A percentile compares a stretch with the other conserved stretches of the same genome.
Evolutionary conservation across 768 basidiomycete genomes (phyloP).

Genomic region (Boletus insuetus): DNA sequence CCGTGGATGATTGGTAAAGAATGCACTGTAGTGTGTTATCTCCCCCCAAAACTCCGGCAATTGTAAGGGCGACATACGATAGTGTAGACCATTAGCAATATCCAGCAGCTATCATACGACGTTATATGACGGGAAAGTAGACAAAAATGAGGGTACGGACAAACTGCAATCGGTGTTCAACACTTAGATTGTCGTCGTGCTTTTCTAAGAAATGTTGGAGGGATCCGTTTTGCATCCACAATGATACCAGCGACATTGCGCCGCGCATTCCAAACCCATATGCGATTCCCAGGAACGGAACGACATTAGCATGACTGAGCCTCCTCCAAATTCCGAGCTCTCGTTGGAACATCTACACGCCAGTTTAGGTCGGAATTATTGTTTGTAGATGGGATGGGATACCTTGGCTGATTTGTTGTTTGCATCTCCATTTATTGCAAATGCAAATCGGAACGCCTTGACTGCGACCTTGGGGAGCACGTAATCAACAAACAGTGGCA

Average conservation of each 20-base stretch:
- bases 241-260: not conserved
- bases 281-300: constrained; percentile 9
- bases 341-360: constrained; percentile 19
- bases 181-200: not conserved
- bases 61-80: constrained; percentile 5
- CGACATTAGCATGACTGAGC: constrained; percentile 1
- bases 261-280: not conserved
- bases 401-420: too few species aligned
- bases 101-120: constrained; percentile 15
- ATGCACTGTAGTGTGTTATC: not conserved
- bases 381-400: too few species aligned
- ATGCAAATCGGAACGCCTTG: too few species aligned
- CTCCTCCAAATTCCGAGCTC: constrained; percentile 23
- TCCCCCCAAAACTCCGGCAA: too few species aligned
- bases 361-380: too few species aligned
- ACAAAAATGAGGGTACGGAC: not conserved
- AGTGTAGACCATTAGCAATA: constrained; percentile 13
- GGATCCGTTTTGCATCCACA: not conserved
- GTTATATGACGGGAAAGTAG: not conserved
- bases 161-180: not conserved
- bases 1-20: not conserved
- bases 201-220: not conserved
- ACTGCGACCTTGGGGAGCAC: too few species aligned
- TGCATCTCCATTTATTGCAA: too few species aligned
- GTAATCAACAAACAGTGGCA: too few species aligned